Conservation (phyloP, 805 yeast genomes). For the Saccharomycopsis malanga region DNA sequence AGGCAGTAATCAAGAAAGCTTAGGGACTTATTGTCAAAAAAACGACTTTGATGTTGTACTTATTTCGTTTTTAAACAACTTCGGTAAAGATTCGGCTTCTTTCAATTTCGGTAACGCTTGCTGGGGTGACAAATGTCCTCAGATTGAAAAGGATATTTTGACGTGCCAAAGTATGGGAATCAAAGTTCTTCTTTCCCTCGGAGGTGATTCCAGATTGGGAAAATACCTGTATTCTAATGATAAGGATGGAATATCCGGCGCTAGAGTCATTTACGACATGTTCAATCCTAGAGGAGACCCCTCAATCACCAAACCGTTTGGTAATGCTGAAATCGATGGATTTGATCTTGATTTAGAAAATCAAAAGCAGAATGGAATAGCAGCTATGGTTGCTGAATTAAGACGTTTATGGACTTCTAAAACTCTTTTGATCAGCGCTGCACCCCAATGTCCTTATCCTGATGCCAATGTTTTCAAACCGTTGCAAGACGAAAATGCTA, state of each 20-base stretch:
- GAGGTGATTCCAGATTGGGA: slow-evolving; percentile 7
- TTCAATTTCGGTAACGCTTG: slow-evolving; percentile 14
- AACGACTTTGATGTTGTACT: slow-evolving; percentile 27
- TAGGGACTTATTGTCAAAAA: slow-evolving; percentile 15
- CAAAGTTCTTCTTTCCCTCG: slow-evolving; percentile 17
- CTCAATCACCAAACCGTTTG: slow-evolving; percentile 34
- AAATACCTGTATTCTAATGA: background rate
- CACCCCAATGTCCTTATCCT: slow-evolving; percentile 89
- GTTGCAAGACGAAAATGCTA: background rate
- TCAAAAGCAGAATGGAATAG: background rate
- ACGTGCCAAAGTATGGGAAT: slow-evolving; percentile 14
- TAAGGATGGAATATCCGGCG: slow-evolving; percentile 5
- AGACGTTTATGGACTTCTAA: slow-evolving; percentile 24
- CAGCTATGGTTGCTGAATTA: background rate
- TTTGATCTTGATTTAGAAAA: slow-evolving; percentile 49
- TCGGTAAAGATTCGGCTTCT: background rate
- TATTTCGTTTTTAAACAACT: slow-evolving; percentile 30
- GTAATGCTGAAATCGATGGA: slow-evolving; percentile 55
- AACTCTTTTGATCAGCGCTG: slow-evolving; percentile 70
- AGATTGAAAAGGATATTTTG: slow-evolving; percentile 11
- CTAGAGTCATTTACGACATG: slow-evolving; percentile 7
- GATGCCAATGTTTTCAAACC: slow-evolving; percentile 61
- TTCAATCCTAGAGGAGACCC: slow-evolving; percentile 8
- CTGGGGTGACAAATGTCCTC: slow-evolving; percentile 5
- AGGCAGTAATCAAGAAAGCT: slow-evolving; percentile 30